phyloP scores from a whole-genome alignment of 768 basidiomycete genomes.

The Lentinula sp. region DNA sequence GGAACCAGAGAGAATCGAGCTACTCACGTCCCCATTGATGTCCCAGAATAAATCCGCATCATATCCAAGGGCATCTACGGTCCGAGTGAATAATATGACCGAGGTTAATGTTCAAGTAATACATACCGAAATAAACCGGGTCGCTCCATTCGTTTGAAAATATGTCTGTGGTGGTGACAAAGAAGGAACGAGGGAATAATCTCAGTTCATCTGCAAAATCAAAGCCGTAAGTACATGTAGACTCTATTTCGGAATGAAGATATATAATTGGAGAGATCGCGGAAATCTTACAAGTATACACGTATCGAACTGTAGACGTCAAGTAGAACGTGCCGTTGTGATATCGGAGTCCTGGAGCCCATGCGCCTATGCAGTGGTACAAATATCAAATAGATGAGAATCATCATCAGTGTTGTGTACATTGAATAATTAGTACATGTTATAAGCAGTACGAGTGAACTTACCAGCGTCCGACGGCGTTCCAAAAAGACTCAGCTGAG shows the following conservation, averaged over 20 bases:
- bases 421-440: not conserved
- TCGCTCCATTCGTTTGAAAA: slow-evolving; percentile 35
- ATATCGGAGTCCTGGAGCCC: slow-evolving; percentile 31
- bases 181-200: slow-evolving; percentile 33
- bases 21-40: slow-evolving; percentile 25
- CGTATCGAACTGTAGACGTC: slow-evolving; percentile 29
- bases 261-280: not conserved
- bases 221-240: not conserved
- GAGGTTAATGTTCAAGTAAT: not conserved
- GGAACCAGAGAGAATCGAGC: not conserved
- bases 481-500: slow-evolving; percentile 28
- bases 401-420: no score
- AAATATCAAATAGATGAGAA: not conserved
- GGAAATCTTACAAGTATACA: slow-evolving; percentile 26
- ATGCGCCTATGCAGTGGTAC: slow-evolving; percentile 18
- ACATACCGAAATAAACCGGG: slow-evolving; percentile 31
- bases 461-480: slow-evolving; percentile 32
- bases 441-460: not conserved
- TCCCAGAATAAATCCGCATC: slow-evolving; percentile 38
- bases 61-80: slow-evolving; percentile 29
- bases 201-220: slow-evolving; percentile 24
- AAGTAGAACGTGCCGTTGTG: slow-evolving; percentile 30
- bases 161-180: slow-evolving; percentile 30
- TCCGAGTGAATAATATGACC: not conserved
- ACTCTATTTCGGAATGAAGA: not conserved